Evolutionary conservation across 148 eudicot species (phyloP).

Genomic region (Diospyros lotus): DNA sequence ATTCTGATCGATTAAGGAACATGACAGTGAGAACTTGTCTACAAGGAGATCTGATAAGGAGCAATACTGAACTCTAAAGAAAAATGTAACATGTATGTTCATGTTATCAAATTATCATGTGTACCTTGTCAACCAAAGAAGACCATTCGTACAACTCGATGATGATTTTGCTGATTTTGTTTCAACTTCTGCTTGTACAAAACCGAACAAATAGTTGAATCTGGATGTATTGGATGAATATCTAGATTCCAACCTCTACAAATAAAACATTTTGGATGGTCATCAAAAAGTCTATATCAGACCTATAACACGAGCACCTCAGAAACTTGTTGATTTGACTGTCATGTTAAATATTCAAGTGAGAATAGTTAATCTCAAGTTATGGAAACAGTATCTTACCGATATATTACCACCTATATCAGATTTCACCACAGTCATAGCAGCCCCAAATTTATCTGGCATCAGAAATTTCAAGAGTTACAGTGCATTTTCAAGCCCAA

Average conservation of each 20-base stretch:
- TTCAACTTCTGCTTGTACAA: conserved; percentile 88
- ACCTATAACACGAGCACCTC: too few relatives aligned
- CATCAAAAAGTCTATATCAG: too few relatives aligned
- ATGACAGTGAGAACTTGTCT: too few relatives aligned
- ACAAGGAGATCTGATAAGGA: too few relatives aligned
- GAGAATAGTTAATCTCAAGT: background rate
- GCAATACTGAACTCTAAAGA: too few relatives aligned
- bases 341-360: background rate
- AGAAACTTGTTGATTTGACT: too few relatives aligned
- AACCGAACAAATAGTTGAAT: conserved; percentile 68
- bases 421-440: conserved; percentile 81
- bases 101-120: too few relatives aligned
- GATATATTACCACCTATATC: conserved; percentile 84
- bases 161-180: conserved; percentile 79
- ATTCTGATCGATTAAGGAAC: too few relatives aligned
- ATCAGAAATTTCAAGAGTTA: conserved; percentile 10
- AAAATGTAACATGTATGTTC: too few relatives aligned
- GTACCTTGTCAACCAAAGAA: conserved; percentile 94
- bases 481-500: background rate
- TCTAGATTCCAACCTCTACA: conserved; percentile 82
- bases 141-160: conserved; percentile 89
- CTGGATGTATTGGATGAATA: conserved; percentile 59
- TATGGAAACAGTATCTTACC: conserved; percentile 24
- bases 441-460: conserved; percentile 81
- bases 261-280: background rate